Percentiles rank a stretch among this genome's conserved stretches.
Evolutionary conservation across 768 basidiomycete species (phyloP).

Genomic region (Pleurotus citrinopileatus): DNA sequence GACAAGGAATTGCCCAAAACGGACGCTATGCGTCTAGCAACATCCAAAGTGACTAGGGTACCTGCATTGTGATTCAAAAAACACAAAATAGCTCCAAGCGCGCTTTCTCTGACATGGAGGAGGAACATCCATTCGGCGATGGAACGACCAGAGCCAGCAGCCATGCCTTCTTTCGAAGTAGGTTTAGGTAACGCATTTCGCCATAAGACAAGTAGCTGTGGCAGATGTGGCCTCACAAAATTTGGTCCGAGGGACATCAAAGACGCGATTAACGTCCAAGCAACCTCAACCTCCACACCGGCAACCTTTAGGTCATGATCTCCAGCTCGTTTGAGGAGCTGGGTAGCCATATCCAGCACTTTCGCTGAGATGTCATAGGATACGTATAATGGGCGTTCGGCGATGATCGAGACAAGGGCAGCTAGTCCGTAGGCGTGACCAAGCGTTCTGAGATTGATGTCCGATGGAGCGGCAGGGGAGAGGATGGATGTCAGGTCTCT

Average conservation of each 20-base stretch:
- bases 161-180: constrained; percentile 74
- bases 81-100: constrained; percentile 82
- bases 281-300: constrained; percentile 84
- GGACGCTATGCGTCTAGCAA: constrained; percentile 83
- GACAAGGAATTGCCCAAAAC: constrained; percentile 86
- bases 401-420: constrained; percentile 81
- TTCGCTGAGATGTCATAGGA: constrained; percentile 92
- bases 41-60: constrained; percentile 83
- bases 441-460: constrained; percentile 67
- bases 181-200: constrained; percentile 95
- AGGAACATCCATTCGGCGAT: constrained; percentile 88
- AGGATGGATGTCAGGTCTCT: constrained; percentile 75
- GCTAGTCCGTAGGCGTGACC: constrained; percentile 92
- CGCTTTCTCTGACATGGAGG: constrained; percentile 85
- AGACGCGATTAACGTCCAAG: constrained; percentile 90
- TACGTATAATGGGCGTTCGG: constrained; percentile 86
- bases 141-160: constrained; percentile 55
- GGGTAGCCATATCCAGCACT: constrained; percentile 87
- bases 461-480: constrained; percentile 68
- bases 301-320: constrained; percentile 88
- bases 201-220: constrained; percentile 95
- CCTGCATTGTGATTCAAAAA: constrained; percentile 81
- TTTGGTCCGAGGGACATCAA: constrained; percentile 91
- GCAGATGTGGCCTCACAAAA: constrained; percentile 90
- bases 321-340: constrained; percentile 85